These are phyloP conservation scores for Malania oleifera DNA, from an alignment of 164 flowering plant species.

Conservation along the genomic window DNA sequence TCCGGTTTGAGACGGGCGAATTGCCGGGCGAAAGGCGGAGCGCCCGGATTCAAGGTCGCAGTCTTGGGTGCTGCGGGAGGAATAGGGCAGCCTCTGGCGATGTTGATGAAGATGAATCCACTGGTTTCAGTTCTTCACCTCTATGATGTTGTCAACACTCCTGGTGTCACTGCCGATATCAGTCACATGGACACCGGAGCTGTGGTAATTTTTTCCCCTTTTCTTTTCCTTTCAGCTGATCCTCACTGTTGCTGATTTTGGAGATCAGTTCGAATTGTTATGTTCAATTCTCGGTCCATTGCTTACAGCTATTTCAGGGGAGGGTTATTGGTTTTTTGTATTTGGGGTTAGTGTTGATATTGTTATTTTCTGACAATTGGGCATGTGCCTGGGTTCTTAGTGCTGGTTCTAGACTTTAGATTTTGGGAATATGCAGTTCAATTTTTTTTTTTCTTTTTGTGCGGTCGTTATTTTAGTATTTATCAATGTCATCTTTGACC, in stretches of 20 bases:
- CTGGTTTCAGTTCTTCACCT: slow-evolving; percentile 89
- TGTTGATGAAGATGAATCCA: slow-evolving; percentile 98
- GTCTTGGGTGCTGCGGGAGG: slow-evolving; percentile 96
- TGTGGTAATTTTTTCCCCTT: slow-evolving; percentile 49
- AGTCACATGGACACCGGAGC: slow-evolving; percentile 99
- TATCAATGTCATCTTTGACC: too few relatives aligned
- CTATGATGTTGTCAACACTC: slow-evolving; percentile 88
- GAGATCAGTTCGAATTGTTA: neutral
- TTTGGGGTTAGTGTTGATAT: neutral
- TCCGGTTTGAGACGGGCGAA: slow-evolving; percentile 33
- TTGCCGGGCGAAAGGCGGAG: slow-evolving; percentile 93
- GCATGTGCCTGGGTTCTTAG: neutral
- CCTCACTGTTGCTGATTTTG: neutral
- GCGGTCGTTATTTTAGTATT: too few relatives aligned
- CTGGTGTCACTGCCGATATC: slow-evolving; percentile 93
- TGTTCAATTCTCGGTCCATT: too few relatives aligned
- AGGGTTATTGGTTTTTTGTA: neutral
- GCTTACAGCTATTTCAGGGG: neutral
- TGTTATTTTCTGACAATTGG: slow-evolving; percentile 3
- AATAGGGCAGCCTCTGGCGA: slow-evolving; percentile 86
- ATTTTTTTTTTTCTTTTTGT: too few relatives aligned
- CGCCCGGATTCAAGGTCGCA: slow-evolving; percentile 90
- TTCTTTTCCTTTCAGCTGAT: neutral
- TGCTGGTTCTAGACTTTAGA: neutral
- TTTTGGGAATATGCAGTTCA: neutral